Evolutionary conservation across 164 flowering plant genomes (phyloP), one percentile per base, ranked within the genome.

Genomic region (Vitis amurensis): DNA sequence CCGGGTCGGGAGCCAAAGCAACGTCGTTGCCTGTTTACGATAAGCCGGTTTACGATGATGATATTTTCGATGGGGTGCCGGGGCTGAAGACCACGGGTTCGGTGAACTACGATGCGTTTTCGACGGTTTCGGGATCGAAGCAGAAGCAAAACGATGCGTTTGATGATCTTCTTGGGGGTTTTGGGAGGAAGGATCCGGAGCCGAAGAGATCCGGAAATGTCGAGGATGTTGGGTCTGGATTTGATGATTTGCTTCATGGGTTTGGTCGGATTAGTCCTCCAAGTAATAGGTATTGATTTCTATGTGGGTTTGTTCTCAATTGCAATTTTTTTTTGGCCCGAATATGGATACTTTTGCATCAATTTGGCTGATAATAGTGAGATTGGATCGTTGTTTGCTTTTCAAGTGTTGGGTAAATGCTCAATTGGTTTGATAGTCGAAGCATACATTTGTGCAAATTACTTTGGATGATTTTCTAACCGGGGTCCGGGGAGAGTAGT

Each of bases 241-340:
- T 91, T 47, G 93, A 89, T 66, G 88, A 86, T 77, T 79, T 88
- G 77, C 8, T 86, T 23, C 83, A 86, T 29, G 89, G 87, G 48
- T 84, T 88, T 69, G 81, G 86, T 53, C 78, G 73, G n/a, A 71
- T 71, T 37, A 80, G 75, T 63, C 76, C 84, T 17, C 52, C 81
- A 1, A 66, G 55, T 27, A 72, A 56, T 61, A 85, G 89, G 88
- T 86, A 80, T 30, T 23, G 44, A 37, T 59, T 29, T n/a, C 11
- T 68, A n/a, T 11, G 27, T 52, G 19, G 8, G 30, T 51, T n/a
- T 48, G 11, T 37, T 16, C 27, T 23, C 27, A 23, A 19, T 31
- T 52, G 6, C 2, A 11, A 50, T 12, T 13, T 30, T 44, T 44
- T 59, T 68, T 37, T 37, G 7, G 44, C 44, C 27, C 7, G 44